phyloP scores from a whole-genome alignment of 2,329 filamentous ascomycete species.

The Colletotrichum kahawae region DNA sequence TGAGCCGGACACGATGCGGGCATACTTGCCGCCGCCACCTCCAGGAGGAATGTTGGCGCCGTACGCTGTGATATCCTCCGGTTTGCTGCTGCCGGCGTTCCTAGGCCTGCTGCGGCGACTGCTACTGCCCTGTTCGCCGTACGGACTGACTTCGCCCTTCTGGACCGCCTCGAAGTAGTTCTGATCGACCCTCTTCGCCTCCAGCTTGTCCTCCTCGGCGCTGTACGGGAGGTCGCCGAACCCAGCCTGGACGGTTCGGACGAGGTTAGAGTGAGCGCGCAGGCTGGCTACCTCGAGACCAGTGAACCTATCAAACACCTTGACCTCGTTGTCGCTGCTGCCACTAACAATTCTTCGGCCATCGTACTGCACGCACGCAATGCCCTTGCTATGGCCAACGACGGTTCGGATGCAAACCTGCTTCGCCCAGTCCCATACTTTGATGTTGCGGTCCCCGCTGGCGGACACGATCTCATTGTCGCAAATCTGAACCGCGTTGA shows the following conservation, averaged over 20 bases:
- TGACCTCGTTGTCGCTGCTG: constrained; percentile 94
- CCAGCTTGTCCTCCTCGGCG: constrained; percentile 72
- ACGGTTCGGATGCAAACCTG: constrained; percentile 79
- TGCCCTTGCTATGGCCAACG: constrained; percentile 89
- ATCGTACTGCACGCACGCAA: constrained; percentile 97
- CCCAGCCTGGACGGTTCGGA: constrained; percentile 92
- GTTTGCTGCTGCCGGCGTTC: constrained; percentile 77
- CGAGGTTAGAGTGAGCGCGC: constrained; percentile 80
- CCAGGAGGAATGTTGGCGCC: constrained; percentile 90
- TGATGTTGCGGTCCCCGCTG: constrained; percentile 91
- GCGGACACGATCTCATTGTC: constrained; percentile 90
- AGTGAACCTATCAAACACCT: constrained; percentile 88
- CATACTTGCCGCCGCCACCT: constrained; percentile 86
- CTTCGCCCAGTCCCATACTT: constrained; percentile 90
- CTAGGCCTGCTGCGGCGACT: constrained; percentile 41
- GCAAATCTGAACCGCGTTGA: constrained; percentile 93
- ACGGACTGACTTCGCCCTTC: constrained; percentile 47
- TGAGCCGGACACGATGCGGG: constrained; percentile 94
- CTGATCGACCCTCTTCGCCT: constrained; percentile 75
- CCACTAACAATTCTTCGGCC: constrained; percentile 92
- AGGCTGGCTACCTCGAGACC: constrained; percentile 90
- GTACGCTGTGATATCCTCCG: constrained; percentile 77
- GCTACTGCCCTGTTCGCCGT: constrained; percentile 24
- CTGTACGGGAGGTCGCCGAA: constrained; percentile 89
- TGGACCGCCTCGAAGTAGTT: constrained; percentile 70